Conservation (phyloP, 2,329 filamentous ascomycete genomes). For the Podosphaera leucotricha region DNA sequence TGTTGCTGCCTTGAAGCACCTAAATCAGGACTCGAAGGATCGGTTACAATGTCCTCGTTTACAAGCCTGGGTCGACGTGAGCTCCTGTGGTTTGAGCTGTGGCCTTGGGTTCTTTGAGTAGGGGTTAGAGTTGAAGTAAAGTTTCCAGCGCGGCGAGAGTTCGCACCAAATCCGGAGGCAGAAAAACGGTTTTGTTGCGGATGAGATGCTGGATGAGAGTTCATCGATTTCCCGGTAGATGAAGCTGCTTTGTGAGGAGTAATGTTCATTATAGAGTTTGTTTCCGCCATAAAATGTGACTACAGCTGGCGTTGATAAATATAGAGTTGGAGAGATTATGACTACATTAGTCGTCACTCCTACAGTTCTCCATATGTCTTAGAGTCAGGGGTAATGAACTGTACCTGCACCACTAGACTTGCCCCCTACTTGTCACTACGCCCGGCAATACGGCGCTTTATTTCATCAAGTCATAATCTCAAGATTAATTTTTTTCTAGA, state of each 20-base stretch:
- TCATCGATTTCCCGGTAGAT: constrained; percentile 14
- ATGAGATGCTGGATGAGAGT: constrained; percentile 8
- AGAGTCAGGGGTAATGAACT: background rate
- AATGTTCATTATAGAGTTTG: constrained; percentile 14
- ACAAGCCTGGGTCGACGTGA: constrained; percentile 50
- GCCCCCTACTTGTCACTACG: too few relatives aligned
- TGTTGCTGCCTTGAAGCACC: constrained; percentile 34
- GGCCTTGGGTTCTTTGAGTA: constrained; percentile 20
- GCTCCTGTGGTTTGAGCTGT: constrained; percentile 62
- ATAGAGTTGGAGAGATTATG: too few relatives aligned
- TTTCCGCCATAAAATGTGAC: background rate
- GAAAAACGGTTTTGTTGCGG: constrained; percentile 11
- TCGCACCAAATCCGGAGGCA: constrained; percentile 13
- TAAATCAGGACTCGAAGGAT: constrained; percentile 38
- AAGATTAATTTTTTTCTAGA: too few relatives aligned
- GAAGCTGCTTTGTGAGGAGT: constrained; percentile 11
- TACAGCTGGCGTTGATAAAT: too few relatives aligned
- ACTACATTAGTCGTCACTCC: too few relatives aligned
- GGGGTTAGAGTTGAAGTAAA: background rate
- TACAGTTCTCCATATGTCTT: too few relatives aligned
- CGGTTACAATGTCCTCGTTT: constrained; percentile 75
- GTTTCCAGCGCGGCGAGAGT: constrained; percentile 7
- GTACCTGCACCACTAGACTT: too few relatives aligned
- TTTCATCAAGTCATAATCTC: too few relatives aligned
- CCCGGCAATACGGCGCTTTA: too few relatives aligned